These are phyloP conservation scores for Sorghum bicolor DNA, from an alignment of 176 grass and related monocot genomes.

Conservation along the genomic window Sorghum_bicolor_NCBIv3 NC_012879.2:6044501-6045000, in stretches of 20 bases:
- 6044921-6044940: constrained; percentile 56
- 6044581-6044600: neutral
- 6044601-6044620: constrained; percentile 42
- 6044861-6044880: constrained; percentile 82
- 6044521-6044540: constrained; percentile 30
- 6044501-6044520: constrained; percentile 16
- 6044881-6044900: constrained; percentile 66
- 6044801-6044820: constrained; percentile 68
- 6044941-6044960: constrained; percentile 72
- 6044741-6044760: constrained; percentile 67
- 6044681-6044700: constrained; percentile 25
- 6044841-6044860: constrained; percentile 64
- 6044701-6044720: constrained; percentile 36
- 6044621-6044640: constrained; percentile 19
- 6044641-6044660: constrained; percentile 1
- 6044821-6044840: constrained; percentile 83
- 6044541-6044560: constrained; percentile 27
- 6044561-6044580: no score
- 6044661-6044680: neutral
- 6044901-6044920: constrained; percentile 59
- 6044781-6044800: constrained; percentile 66
- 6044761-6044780: constrained; percentile 90
- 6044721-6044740: constrained; percentile 74
- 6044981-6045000: constrained; percentile 80
- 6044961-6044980: constrained; percentile 82